Percentiles rank a stretch among this genome's conserved stretches.
Conservation (phyloP, 176 grass and related monocot genomes). For the Rhipidocladum racemiflorum region DNA sequence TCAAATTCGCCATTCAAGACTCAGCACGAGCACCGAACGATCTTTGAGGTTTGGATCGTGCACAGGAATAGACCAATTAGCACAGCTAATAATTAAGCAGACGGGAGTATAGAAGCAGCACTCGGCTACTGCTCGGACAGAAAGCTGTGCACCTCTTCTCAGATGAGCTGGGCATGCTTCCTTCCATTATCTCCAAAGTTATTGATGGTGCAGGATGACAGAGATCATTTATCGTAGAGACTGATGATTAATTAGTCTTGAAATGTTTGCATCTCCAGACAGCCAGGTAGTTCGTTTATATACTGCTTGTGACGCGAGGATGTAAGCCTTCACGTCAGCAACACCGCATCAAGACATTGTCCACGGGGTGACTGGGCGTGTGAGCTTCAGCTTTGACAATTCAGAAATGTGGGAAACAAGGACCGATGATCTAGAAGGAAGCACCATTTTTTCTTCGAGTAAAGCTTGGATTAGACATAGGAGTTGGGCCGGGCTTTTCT, state of each 20-base stretch:
- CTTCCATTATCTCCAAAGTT: constrained; percentile 23
- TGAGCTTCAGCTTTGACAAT: background rate
- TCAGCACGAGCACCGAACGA: no score
- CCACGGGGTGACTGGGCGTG: background rate
- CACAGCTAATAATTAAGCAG: background rate
- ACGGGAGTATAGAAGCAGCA: background rate
- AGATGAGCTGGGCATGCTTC: background rate
- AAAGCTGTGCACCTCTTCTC: background rate
- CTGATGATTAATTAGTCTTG: background rate
- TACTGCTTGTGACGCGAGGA: background rate
- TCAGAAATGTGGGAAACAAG: background rate
- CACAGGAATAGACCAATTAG: background rate
- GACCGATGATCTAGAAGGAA: background rate
- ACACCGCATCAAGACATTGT: background rate
- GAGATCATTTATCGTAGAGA: background rate
- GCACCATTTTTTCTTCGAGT: background rate
- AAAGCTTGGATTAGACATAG: no score
- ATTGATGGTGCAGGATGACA: background rate
- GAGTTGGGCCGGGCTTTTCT: no score
- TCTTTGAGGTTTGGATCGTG: no score
- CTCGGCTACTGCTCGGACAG: background rate
- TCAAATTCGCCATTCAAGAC: no score
- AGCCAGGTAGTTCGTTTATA: background rate
- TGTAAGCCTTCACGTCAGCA: background rate
- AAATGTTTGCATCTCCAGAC: background rate